Base-by-base conservation (phyloP, 2,329 filamentous ascomycete genomes). In the Dactylellina parvicollis region DNA sequence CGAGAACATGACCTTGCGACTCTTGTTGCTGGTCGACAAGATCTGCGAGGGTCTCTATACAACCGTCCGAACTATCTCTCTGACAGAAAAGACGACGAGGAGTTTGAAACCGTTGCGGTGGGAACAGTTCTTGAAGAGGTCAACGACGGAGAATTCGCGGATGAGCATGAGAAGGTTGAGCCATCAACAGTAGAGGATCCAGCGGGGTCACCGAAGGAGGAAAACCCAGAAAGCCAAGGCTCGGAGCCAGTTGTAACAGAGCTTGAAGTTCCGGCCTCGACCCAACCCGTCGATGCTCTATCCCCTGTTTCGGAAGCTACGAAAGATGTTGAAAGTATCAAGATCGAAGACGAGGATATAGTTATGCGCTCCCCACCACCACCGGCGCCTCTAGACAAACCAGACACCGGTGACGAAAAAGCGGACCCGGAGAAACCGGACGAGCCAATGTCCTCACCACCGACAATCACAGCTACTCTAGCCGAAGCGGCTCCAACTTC, bases 21-120 rank as follows among this genome's bases (percentile, higher is more conserved):
- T 42, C 70, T 74, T 69, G 64, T 69, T 50, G 70, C 56, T 47
- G 62, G 60, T 24, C 52, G 69, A 61, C 60, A 73, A 47, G 60
- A 73, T 56, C 42, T 66, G 24, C 36, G 60, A 42, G 59, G 54
- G 8, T 57, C 67, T 47, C 52, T 65, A 12, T 73, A 66, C 18
- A 55, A 56, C 28, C 69, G 60, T 28, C 44, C 69, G 7, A 54
- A 57, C 22, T 73, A 73, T 18, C 55, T 73, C 7, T 60, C 69
- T 0, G 69, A 73, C 1, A 66, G 46, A 46, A 73, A 50, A 10
- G 92, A 96, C 76, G 91, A 95, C 75, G 95, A 98, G 79, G 92
- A 91, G 0, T 98, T 97, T 78, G 95, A 99, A 80, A 92, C 96
- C 80, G 93, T 98, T 8, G 84, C 84, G 47, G 83, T 85, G 22